Evolutionary conservation across 164 flowering plant genomes (phyloP).

Genomic region (Vitis riparia): DNA sequence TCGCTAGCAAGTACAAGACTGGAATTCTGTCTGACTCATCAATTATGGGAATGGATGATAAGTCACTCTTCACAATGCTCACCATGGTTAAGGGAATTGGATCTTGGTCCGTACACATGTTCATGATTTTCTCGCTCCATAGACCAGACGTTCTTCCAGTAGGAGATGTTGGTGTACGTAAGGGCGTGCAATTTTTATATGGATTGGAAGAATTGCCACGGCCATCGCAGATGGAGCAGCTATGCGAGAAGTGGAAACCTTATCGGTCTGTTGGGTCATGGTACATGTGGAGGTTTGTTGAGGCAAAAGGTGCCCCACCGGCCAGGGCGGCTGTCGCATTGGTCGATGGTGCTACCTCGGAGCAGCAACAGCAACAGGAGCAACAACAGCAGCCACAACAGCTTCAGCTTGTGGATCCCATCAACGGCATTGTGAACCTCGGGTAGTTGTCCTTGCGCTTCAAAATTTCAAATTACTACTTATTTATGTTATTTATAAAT

Average conservation of each 20-base stretch:
- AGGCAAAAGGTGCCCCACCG: slow-evolving; percentile 17
- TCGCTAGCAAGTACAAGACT: slow-evolving; percentile 26
- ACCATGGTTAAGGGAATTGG: slow-evolving; percentile 48
- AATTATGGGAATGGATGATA: slow-evolving; percentile 40
- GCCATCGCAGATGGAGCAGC: slow-evolving; percentile 30
- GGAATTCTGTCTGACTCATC: slow-evolving; percentile 39
- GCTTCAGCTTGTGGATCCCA: too few species aligned
- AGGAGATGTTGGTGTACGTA: slow-evolving; percentile 43
- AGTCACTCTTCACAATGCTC: slow-evolving; percentile 22
- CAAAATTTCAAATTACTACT: too few species aligned
- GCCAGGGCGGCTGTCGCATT: neutral
- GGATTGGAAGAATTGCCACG: slow-evolving; percentile 36
- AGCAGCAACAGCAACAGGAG: too few species aligned
- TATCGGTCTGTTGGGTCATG: slow-evolving; percentile 51
- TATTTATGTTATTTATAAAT: too few species aligned
- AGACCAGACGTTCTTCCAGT: slow-evolving; percentile 46
- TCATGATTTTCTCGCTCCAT: slow-evolving; percentile 45
- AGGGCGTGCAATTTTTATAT: slow-evolving; percentile 35
- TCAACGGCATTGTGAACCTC: too few species aligned
- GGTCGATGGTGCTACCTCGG: too few species aligned
- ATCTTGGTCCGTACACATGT: slow-evolving; percentile 52
- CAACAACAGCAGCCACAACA: too few species aligned
- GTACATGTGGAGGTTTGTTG: slow-evolving; percentile 46
- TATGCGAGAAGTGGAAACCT: slow-evolving; percentile 48
- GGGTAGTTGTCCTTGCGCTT: too few species aligned